Conservation (phyloP, 306 rosid species). For the Begonia masoniana region DNA sequence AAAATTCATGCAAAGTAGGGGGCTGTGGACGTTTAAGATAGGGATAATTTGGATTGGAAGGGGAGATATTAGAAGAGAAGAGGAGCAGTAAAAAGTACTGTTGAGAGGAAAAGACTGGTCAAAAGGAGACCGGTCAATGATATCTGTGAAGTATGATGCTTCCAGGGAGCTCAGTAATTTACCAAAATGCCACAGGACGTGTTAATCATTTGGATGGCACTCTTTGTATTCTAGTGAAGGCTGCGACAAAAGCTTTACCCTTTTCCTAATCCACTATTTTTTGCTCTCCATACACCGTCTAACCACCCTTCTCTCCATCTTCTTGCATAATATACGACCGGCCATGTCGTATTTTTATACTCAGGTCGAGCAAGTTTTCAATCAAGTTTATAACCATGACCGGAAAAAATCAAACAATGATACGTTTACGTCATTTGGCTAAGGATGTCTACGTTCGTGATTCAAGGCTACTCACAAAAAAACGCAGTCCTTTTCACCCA, state of each 20-base stretch:
- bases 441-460: too few relatives aligned
- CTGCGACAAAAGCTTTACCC: neutral
- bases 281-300: too few relatives aligned
- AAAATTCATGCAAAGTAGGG: neutral
- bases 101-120: slow-evolving; percentile 21
- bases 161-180: neutral
- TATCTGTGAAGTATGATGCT: slow-evolving; percentile 4
- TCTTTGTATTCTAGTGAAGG: neutral
- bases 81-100: slow-evolving; percentile 6
- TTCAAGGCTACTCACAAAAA: too few relatives aligned
- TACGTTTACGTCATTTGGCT: too few relatives aligned
- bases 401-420: too few relatives aligned
- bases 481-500: too few relatives aligned
- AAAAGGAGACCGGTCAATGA: slow-evolving; percentile 33
- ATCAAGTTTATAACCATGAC: too few relatives aligned
- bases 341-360: too few relatives aligned
- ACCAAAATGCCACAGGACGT: neutral
- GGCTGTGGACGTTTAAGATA: slow-evolving; percentile 2
- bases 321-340: too few relatives aligned
- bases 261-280: too few relatives aligned
- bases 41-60: neutral
- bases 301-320: too few relatives aligned
- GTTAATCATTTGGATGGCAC: neutral
- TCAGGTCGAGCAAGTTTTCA: too few relatives aligned
- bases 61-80: slow-evolving; percentile 1